Conservation (phyloP, 163 green algal species). For the Scenedesmus sp. region DNA sequence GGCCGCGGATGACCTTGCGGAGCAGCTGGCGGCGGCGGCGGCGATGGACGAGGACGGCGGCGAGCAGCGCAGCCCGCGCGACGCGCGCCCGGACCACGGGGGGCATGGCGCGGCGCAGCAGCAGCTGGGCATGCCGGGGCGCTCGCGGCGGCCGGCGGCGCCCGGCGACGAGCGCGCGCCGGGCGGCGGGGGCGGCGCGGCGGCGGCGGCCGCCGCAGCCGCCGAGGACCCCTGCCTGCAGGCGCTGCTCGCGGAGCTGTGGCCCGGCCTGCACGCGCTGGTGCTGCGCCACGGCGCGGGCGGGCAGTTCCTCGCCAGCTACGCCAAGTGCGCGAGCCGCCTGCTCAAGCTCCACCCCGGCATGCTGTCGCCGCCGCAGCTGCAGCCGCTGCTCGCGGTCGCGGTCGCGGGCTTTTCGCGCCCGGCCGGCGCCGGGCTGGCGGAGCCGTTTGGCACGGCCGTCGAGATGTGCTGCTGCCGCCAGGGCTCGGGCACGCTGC, state of each 20-base stretch:
- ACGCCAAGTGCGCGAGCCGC: slow-evolving; percentile 28
- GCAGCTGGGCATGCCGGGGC: no score
- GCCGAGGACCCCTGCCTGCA: slow-evolving; percentile 6
- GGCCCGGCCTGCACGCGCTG: neutral
- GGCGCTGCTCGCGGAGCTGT: slow-evolving; percentile 6
- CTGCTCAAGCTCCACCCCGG: slow-evolving; percentile 30
- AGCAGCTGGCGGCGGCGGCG: slow-evolving; percentile 4
- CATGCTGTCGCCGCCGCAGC: slow-evolving; percentile 30
- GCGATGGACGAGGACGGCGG: neutral
- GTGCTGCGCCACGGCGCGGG: neutral
- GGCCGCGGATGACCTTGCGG: neutral
- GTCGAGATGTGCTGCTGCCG: slow-evolving; percentile 30
- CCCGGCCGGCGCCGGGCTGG: slow-evolving; percentile 8
- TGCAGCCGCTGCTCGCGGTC: slow-evolving; percentile 30
- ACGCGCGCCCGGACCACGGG: no score
- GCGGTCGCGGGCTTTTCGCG: neutral
- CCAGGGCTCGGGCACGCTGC: slow-evolving; percentile 23
- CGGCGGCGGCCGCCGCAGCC: neutral
- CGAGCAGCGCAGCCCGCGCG: no score
- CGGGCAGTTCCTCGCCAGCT: slow-evolving; percentile 19
- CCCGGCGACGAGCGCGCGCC: neutral
- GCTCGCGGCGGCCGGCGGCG: no score
- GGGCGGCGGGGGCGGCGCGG: neutral
- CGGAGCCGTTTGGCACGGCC: slow-evolving; percentile 3
- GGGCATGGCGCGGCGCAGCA: no score